These are phyloP conservation scores for Ensete glaucum DNA, from an alignment of 176 grass and related monocot genomes.

Conservation along the genomic window DNA sequence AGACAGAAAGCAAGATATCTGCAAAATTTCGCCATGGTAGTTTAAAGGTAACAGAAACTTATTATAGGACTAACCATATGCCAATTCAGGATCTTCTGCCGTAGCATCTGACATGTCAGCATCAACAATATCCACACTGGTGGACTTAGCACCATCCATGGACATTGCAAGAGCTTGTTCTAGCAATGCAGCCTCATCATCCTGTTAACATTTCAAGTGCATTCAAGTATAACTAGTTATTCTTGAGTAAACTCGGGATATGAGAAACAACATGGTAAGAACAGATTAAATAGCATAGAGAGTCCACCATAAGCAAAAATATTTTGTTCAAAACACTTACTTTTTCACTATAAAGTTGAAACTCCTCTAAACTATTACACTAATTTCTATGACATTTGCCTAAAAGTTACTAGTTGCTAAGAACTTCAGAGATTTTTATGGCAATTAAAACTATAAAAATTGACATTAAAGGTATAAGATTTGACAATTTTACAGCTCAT, in stretches of 20 bases:
- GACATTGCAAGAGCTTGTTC: slow-evolving; percentile 91
- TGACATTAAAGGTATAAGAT: too few species aligned
- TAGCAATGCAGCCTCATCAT: slow-evolving; percentile 61
- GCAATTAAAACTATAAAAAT: too few species aligned
- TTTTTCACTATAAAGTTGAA: background rate
- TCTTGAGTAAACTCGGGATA: background rate
- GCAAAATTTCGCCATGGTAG: too few species aligned
- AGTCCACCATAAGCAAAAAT: background rate
- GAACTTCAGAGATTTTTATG: too few species aligned
- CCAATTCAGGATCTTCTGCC: slow-evolving; percentile 67
- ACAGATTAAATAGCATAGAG: slow-evolving; percentile 10
- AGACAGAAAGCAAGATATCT: too few species aligned
- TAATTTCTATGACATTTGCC: too few species aligned
- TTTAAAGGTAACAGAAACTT: too few species aligned
- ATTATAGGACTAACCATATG: slow-evolving; percentile 49
- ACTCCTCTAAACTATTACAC: background rate
- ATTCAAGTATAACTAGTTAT: slow-evolving; percentile 10
- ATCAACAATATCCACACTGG: slow-evolving; percentile 36
- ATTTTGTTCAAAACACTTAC: too few species aligned
- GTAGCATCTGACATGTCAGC: slow-evolving; percentile 53
- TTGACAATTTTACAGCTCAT: too few species aligned
- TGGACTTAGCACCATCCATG: slow-evolving; percentile 56
- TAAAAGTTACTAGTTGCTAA: too few species aligned
- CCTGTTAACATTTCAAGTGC: slow-evolving; percentile 36
- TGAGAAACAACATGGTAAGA: background rate